Percentiles rank a stretch among this genome's conserved stretches.
Evolutionary conservation across 1,284 basidiomycete species (phyloP).

Genomic region (Ceratobasidium sp.): DNA sequence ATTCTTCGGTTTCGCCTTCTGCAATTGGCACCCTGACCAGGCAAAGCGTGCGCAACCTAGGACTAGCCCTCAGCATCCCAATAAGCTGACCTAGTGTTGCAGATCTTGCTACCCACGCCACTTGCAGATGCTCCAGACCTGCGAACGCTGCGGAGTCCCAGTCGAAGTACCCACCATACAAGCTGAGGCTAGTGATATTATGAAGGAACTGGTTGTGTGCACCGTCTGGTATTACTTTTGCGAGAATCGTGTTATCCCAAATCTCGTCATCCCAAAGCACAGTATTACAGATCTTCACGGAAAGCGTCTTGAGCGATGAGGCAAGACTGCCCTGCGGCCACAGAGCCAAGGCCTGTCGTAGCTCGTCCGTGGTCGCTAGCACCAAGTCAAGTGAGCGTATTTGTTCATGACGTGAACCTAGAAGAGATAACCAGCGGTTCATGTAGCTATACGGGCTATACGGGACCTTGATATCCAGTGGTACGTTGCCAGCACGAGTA

Average conservation of each 20-base stretch:
- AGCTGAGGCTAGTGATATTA: neutral
- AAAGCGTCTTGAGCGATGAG: neutral
- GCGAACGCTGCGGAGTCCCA: conserved; percentile 15
- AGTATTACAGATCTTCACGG: neutral
- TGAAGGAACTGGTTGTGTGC: neutral
- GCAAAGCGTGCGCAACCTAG: neutral
- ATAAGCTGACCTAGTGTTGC: neutral
- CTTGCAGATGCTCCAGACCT: neutral
- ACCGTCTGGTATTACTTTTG: neutral
- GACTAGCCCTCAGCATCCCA: neutral
- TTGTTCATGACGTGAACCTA: neutral
- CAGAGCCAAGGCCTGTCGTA: neutral
- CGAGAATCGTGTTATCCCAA: too few species aligned
- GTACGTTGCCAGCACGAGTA: neutral
- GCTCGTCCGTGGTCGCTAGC: neutral
- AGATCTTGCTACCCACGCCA: neutral
- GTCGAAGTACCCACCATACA: conserved; percentile 9
- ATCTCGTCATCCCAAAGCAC: neutral
- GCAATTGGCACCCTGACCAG: neutral
- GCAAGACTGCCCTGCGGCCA: neutral
- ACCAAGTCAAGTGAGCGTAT: conserved; percentile 8
- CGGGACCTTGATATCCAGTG: neutral
- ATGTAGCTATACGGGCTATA: neutral
- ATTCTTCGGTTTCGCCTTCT: neutral
- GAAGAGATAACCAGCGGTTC: neutral